Conservation (phyloP, 139 green algal genomes). For the Zygnema circumcarinatum region DNA sequence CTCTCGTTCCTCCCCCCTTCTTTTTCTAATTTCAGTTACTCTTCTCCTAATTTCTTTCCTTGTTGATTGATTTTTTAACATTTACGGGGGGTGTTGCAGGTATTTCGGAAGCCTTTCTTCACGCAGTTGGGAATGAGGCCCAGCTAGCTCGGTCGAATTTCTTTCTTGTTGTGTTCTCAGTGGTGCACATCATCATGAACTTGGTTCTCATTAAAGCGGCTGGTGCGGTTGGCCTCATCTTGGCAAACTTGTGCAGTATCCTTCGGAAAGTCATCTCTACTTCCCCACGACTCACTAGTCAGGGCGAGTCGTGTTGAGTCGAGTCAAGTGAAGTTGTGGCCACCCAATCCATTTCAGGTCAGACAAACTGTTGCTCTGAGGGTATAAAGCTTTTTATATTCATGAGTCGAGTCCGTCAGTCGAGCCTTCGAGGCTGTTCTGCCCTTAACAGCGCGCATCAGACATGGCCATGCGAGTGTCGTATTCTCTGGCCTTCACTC, state of each 20-base stretch:
- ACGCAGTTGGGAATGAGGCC: constrained; percentile 30
- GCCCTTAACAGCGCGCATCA: background rate
- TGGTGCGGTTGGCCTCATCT: constrained; percentile 55
- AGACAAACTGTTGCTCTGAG: background rate
- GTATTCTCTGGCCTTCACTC: constrained; percentile 22
- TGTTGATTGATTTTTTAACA: background rate
- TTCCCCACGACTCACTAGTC: background rate
- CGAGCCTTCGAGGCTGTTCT: too few relatives aligned
- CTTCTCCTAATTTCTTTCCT: background rate
- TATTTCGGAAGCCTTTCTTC: constrained; percentile 57
- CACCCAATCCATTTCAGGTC: background rate
- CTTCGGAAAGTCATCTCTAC: too few relatives aligned
- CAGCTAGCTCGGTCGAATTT: constrained; percentile 46
- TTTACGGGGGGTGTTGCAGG: constrained; percentile 2
- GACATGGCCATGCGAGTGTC: constrained; percentile 38
- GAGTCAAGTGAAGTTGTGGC: background rate
- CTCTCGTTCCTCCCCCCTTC: background rate
- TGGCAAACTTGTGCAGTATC: constrained; percentile 65
- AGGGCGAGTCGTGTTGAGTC: background rate
- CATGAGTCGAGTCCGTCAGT: too few relatives aligned
- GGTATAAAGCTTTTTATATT: too few relatives aligned
- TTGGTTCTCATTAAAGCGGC: constrained; percentile 30
- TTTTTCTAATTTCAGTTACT: background rate
- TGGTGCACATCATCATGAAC: constrained; percentile 53
- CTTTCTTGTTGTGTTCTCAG: constrained; percentile 58